phyloP scores from a whole-genome alignment of 2,329 filamentous ascomycete species.

The Huntiella moniliformis region DNA sequence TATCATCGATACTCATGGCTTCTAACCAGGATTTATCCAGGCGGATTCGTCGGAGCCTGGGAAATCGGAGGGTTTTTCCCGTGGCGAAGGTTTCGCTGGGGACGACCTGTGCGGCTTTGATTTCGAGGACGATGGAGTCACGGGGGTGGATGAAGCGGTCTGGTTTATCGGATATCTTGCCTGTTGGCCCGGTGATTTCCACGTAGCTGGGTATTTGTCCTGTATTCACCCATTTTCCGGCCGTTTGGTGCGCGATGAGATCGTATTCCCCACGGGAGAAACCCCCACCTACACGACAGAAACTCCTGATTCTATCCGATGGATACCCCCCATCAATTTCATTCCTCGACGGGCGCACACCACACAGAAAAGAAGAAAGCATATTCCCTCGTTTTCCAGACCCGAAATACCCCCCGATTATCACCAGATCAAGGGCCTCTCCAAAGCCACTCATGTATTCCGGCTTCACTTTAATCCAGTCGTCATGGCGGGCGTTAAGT shows the following conservation, averaged over 20 bases:
- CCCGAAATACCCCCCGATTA: conserved; percentile 87
- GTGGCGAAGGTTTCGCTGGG: conserved; percentile 61
- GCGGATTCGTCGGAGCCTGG: conserved; percentile 65
- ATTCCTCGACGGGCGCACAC: conserved; percentile 55
- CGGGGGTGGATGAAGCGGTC: conserved; percentile 86
- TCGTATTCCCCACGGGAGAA: conserved; percentile 74
- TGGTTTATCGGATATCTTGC: conserved; percentile 51
- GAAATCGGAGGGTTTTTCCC: conserved; percentile 68
- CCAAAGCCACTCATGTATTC: conserved; percentile 97
- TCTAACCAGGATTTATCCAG: conserved; percentile 72
- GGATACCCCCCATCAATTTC: conserved; percentile 39
- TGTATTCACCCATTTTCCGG: conserved; percentile 66
- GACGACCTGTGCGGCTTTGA: conserved; percentile 69
- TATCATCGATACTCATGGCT: conserved; percentile 61
- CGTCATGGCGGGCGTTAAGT: conserved; percentile 76
- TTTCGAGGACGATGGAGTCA: conserved; percentile 71
- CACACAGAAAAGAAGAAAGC: conserved; percentile 79
- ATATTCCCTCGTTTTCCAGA: conserved; percentile 67
- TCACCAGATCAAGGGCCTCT: conserved; percentile 73
- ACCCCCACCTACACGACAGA: conserved; percentile 95
- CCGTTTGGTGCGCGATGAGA: conserved; percentile 62
- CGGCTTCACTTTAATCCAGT: conserved; percentile 98
- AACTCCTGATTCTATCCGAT: conserved; percentile 70
- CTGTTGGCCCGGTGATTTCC: conserved; percentile 55
- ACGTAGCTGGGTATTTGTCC: conserved; percentile 65